phyloP scores from a whole-genome alignment of 768 basidiomycete species.

The Suillus subaureus region DNA sequence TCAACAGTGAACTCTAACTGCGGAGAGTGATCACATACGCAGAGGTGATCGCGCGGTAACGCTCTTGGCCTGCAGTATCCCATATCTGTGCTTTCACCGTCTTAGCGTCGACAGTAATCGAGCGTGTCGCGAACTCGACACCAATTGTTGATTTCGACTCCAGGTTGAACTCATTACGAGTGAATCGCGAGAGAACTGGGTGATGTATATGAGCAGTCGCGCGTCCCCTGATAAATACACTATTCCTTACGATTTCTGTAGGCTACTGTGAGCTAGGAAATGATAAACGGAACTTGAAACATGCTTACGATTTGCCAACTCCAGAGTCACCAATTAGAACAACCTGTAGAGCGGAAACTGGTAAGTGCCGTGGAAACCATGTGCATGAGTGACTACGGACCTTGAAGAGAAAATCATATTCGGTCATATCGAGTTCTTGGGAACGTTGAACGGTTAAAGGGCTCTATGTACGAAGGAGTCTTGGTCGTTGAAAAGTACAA shows the following conservation, averaged over 20 bases:
- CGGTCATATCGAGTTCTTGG: constrained; percentile 60
- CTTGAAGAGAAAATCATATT: constrained; percentile 99
- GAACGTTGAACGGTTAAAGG: constrained; percentile 14
- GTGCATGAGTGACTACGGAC: constrained; percentile 43
- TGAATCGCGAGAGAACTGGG: constrained; percentile 98
- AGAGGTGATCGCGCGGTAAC: constrained; percentile 96
- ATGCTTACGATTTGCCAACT: constrained; percentile 97
- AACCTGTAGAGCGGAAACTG: constrained; percentile 55
- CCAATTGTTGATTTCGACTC: constrained; percentile 99
- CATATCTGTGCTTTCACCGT: constrained; percentile 98
- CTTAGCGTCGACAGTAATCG: constrained; percentile 94
- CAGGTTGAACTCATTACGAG: constrained; percentile 98
- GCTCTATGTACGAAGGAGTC: constrained; percentile 10
- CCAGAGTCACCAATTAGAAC: constrained; percentile 99
- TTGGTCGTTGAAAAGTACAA: constrained; percentile 12
- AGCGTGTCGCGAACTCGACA: constrained; percentile 97
- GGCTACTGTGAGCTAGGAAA: constrained; percentile 5
- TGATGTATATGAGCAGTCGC: constrained; percentile 13
- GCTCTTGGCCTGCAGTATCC: constrained; percentile 99
- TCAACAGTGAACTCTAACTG: not conserved
- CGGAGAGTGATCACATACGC: constrained; percentile 56
- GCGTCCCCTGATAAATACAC: not conserved
- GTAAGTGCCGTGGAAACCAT: not conserved
- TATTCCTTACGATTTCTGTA: constrained; percentile 37
- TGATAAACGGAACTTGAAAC: constrained; percentile 11